Percentiles rank a stretch among this genome's conserved stretches.
Evolutionary conservation across 2,329 filamentous ascomycete genomes (phyloP).

Genomic region (Hypoxylon sp.): DNA sequence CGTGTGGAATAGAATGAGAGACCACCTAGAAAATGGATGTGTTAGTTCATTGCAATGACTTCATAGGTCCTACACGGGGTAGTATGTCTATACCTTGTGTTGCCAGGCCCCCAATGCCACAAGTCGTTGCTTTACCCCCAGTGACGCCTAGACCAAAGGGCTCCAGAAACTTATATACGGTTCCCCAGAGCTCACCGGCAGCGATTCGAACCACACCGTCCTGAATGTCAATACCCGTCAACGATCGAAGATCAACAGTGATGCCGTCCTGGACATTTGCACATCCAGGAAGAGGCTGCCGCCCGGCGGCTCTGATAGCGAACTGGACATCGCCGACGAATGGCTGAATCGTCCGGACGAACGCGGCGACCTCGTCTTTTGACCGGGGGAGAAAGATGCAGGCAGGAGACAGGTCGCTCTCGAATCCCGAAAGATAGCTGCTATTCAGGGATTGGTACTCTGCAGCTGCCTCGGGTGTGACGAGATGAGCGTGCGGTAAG

Average conservation of each 20-base stretch:
- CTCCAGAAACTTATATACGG: conserved; percentile 53
- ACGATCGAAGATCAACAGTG: conserved; percentile 49
- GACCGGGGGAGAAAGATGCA: conserved; percentile 22
- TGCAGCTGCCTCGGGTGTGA: not conserved
- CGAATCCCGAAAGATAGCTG: not conserved
- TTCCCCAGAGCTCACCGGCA: conserved; percentile 48
- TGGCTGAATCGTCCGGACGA: conserved; percentile 24
- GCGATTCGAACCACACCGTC: conserved; percentile 47
- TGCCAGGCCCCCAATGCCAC: conserved; percentile 54
- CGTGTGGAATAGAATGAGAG: conserved; percentile 56
- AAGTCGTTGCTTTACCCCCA: conserved; percentile 51
- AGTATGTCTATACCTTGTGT: not conserved
- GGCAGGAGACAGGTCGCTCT: conserved; percentile 18
- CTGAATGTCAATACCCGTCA: conserved; percentile 49
- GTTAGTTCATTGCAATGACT: too few species aligned
- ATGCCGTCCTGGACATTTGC: conserved; percentile 53
- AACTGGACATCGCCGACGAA: conserved; percentile 44
- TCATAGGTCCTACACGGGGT: not conserved
- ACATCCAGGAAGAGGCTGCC: conserved; percentile 53
- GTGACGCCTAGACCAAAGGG: conserved; percentile 48
- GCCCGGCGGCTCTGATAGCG: conserved; percentile 57
- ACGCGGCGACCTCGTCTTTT: conserved; percentile 30
- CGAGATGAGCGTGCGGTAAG: not conserved
- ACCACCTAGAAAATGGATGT: too few species aligned
- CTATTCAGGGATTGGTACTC: conserved; percentile 18